These are phyloP conservation scores for Exophiala sp. DNA, from an alignment of 2,329 filamentous ascomycete species.

Conservation along the genomic window DNA sequence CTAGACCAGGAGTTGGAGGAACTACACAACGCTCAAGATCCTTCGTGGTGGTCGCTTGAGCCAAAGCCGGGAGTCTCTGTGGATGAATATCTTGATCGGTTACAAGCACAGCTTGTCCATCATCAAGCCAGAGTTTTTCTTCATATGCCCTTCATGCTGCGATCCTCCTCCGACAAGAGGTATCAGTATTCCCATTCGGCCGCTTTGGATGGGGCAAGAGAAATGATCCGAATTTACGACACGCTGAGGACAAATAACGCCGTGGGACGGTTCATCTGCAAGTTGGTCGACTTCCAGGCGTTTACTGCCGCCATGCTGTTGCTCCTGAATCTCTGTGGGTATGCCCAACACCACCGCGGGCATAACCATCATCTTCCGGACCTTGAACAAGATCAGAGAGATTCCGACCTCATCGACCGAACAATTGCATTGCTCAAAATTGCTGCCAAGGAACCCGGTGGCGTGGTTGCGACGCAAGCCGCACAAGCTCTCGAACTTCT, in stretches of 20 bases:
- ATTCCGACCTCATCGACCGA: constrained; percentile 36
- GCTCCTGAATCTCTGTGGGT: constrained; percentile 40
- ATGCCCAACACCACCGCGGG: constrained; percentile 29
- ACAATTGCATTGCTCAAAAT: constrained; percentile 34
- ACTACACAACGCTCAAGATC: constrained; percentile 31
- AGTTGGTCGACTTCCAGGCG: constrained; percentile 45
- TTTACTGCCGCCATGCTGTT: constrained; percentile 45
- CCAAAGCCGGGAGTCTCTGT: constrained; percentile 23
- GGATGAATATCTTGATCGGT: constrained; percentile 32
- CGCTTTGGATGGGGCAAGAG: constrained; percentile 40
- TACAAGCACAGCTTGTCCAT: constrained; percentile 39
- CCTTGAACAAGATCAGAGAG: constrained; percentile 33
- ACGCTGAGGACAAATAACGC: constrained; percentile 31
- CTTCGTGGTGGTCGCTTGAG: constrained; percentile 31
- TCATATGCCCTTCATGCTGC: constrained; percentile 46
- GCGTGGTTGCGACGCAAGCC: constrained; percentile 42
- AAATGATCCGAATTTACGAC: constrained; percentile 38
- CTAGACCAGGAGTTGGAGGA: constrained; percentile 41
- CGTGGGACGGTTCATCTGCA: constrained; percentile 38
- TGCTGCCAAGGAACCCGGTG: constrained; percentile 34
- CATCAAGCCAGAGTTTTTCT: constrained; percentile 38
- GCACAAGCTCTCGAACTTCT: constrained; percentile 39
- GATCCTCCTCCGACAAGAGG: constrained; percentile 33
- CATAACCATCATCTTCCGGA: constrained; percentile 20
- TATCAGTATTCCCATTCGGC: constrained; percentile 38